phyloP scores from a whole-genome alignment of 805 yeast species.

The Hyphopichia homilentoma region DNA sequence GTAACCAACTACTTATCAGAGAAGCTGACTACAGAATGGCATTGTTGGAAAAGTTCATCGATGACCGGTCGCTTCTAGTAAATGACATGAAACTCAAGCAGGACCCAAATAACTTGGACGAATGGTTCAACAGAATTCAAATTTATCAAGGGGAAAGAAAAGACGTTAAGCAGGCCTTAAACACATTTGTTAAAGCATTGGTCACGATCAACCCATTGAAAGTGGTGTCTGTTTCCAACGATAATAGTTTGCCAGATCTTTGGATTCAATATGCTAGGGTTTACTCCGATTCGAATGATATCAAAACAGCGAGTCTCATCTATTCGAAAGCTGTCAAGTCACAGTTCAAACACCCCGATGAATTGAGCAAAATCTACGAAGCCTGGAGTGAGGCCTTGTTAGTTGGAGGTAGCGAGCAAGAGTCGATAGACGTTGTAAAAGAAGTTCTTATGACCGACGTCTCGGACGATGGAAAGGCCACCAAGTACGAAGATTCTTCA shows the following conservation, averaged over 20 bases:
- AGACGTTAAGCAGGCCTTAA: conserved; percentile 38
- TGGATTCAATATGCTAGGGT: conserved; percentile 71
- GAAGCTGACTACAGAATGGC: conserved; percentile 42
- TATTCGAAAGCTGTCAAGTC: conserved; percentile 65
- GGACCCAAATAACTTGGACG: conserved; percentile 55
- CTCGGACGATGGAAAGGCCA: conserved; percentile 6
- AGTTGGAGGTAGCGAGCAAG: conserved; percentile 43
- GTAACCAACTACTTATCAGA: conserved; percentile 10
- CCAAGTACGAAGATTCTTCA: conserved; percentile 34
- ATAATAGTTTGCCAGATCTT: conserved; percentile 45
- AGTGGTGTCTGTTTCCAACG: conserved; percentile 18
- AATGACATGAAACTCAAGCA: conserved; percentile 67
- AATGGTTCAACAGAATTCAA: conserved; percentile 65
- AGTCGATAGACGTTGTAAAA: conserved; percentile 32
- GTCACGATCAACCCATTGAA: conserved; percentile 59
- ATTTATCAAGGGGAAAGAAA: conserved; percentile 40
- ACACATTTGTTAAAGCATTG: conserved; percentile 64
- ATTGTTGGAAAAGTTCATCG: conserved; percentile 52
- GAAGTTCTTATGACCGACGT: conserved; percentile 21
- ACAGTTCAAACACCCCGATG: conserved; percentile 59
- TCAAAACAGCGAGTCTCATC: conserved; percentile 57
- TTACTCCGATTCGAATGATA: conserved; percentile 55
- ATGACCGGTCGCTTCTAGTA: conserved; percentile 52
- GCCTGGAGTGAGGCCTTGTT: conserved; percentile 72
- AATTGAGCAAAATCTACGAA: conserved; percentile 66